Evolutionary conservation across 106 monocot species (phyloP), one percentile per base, ranked within the genome.

Genomic region (Acanthochlamys bracteata): DNA sequence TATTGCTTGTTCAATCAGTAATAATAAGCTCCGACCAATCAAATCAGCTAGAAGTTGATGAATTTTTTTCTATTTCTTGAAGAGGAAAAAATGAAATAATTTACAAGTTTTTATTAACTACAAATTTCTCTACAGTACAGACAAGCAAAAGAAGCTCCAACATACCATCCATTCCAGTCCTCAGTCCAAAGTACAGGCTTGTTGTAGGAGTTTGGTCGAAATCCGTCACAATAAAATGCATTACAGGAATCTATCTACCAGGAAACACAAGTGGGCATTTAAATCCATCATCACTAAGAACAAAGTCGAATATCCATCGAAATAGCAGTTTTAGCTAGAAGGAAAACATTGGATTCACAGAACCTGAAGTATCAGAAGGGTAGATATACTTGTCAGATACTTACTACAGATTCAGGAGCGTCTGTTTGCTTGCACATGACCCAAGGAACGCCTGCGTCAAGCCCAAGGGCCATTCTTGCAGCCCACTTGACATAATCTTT

Each of bases 81-180:
- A 33, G 33, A 33, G 1, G 33, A 33, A 1, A n/a, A 3, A 33
- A 6, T 33, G 33, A 6, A 6, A 33, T 6, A 33, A 3, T 1
- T 33, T 33, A 33, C 33, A 33, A 33, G 33, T 1, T 33, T 33
- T 6, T 33, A 33, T 6, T 33, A 33, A 33, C 33, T 33, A 33
- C 33, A 33, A 3, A 6, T 33, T 33, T 6, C 33, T 33, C 6
- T 33, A 33, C 33, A 49, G 49, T 49, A 1, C 49, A 49, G 49
- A 49, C 49, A 49, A 49, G 49, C 49, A 49, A 49, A 45, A 49
- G 15, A 55, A 55, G 55, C 22, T 55, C 55, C 55, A 63, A 14
- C 68, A 65, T 78, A 96, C 90, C 95, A 96, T 78, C 95, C 95
- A 84, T 90, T 85, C 95, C 95, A 90, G 74, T 96, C 95, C 69